phyloP scores from a whole-genome alignment of 805 yeast genomes.

The Kockiozyma suomiensis region DNA sequence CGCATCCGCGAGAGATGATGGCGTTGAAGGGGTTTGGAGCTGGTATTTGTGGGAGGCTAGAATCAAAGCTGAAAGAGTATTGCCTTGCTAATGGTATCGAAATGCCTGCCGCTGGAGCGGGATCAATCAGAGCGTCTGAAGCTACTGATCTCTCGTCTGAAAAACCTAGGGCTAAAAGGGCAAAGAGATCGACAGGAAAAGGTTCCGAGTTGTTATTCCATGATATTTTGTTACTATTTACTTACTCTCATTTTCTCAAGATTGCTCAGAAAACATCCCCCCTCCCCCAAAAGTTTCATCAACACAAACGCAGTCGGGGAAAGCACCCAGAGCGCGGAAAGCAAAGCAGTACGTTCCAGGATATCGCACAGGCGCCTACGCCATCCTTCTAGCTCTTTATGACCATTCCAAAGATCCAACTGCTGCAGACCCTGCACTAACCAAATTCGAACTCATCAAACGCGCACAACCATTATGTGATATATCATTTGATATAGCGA shows the following conservation, averaged over 20 bases:
- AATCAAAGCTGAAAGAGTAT: constrained; percentile 51
- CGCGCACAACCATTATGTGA: constrained; percentile 47
- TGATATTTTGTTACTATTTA: not conserved
- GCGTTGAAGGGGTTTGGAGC: constrained; percentile 73
- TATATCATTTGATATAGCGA: constrained; percentile 29
- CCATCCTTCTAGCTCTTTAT: constrained; percentile 64
- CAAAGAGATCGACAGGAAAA: not conserved
- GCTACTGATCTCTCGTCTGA: not conserved
- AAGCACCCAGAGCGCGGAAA: constrained; percentile 30
- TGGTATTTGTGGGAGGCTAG: constrained; percentile 58
- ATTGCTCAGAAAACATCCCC: constrained; percentile 29
- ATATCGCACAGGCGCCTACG: constrained; percentile 81
- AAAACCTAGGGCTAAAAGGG: not conserved
- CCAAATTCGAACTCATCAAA: constrained; percentile 60
- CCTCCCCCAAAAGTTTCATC: not conserved
- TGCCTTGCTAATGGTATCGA: constrained; percentile 58
- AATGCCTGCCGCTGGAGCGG: constrained; percentile 48
- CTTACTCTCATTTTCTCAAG: not conserved
- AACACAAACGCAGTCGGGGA: not conserved
- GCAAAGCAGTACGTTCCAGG: constrained; percentile 64
- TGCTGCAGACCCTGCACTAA: constrained; percentile 56
- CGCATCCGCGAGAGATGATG: constrained; percentile 59
- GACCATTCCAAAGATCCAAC: constrained; percentile 36
- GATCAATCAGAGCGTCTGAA: too few relatives aligned
- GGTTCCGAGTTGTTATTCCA: not conserved